phyloP scores from a whole-genome alignment of 306 rosid species.

The Trifolium dubium region DNA sequence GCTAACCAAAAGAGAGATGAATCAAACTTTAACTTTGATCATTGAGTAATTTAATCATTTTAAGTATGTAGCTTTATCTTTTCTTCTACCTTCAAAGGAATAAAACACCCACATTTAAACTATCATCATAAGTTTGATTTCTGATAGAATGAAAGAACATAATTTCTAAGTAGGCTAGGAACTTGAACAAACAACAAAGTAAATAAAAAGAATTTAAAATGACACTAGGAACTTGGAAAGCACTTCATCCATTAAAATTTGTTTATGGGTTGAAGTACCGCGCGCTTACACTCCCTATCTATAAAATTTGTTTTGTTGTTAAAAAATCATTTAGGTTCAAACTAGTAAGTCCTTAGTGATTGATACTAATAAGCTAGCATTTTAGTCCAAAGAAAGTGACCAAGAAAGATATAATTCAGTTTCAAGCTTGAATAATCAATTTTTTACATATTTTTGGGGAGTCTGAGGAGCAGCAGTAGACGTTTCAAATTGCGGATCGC shows the following conservation, averaged over 20 bases:
- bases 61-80: neutral
- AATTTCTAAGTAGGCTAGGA: slow-evolving; percentile 22
- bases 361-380: neutral
- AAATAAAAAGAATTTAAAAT: neutral
- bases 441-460: neutral
- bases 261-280: neutral
- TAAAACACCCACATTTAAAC: slow-evolving; percentile 1
- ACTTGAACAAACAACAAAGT: slow-evolving; percentile 6
- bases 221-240: neutral
- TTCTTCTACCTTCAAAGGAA: slow-evolving; percentile 21
- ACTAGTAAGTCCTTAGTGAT: slow-evolving; percentile 2
- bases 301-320: neutral
- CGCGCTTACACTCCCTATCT: neutral
- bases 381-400: slow-evolving; percentile 10
- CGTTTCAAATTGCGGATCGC: neutral
- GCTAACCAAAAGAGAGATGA: neutral
- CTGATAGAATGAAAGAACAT: slow-evolving; percentile 13
- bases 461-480: neutral
- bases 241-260: slow-evolving; percentile 22
- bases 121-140: neutral
- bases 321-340: neutral
- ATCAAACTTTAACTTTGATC: slow-evolving; percentile 4
- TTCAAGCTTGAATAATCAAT: slow-evolving; percentile 4
- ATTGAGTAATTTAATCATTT: neutral
- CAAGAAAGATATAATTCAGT: slow-evolving; percentile 2